Evolutionary conservation across 1,139 yeast species (phyloP), one percentile per base, ranked within the genome.

Genomic region (Hyphopichia buzzinii): DNA sequence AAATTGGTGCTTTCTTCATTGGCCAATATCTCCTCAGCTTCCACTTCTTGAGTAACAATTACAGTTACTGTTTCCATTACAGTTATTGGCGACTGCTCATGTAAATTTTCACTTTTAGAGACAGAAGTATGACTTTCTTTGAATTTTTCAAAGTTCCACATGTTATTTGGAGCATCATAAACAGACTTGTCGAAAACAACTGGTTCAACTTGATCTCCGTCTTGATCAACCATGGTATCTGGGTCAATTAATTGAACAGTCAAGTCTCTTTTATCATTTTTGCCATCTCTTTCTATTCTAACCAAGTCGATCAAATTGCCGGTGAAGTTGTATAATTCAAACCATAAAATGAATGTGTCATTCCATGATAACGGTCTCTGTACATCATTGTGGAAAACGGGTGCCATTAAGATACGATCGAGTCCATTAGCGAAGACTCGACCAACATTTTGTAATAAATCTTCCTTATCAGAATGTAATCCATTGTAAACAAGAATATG

Each of bases 281-380:
- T 30, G 3, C 63, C 64, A 26, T 56, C 56, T 33, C 67, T 47
- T 5, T 41, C 40, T 2, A 67, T 42, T 26, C 57, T 53, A 7
- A 57, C 45, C 16, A 67, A 38, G 3, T 48, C 46, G 23, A 54
- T 25, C 22, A 67, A 57, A 26, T 56, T 44, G 0, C 74, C 75
- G 29, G 42, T 43, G 36, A 48, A 46, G 40, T 67, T 63, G 42
- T 66, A 69, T 11, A 68, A 31, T 38, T 69, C 74, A 39, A 52
- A 62, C 72, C 72, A 67, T 8, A 57, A 49, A 3, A 50, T 42
- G 42, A 68, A 68, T 3, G 56, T 34, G 46, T 68, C 73, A 11
- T 43, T 44, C 72, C 72, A 67, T 4, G 44, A 39, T 5, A 64
- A 46, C 8, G 47, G 34, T 2, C 46, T 37, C 3, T 52, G 51